Percentiles rank a stretch among this genome's conserved stretches.
These are phyloP conservation scores for Spinacia oleracea DNA, from an alignment of 179 eudicot genomes.

Conservation along the genomic window DNA sequence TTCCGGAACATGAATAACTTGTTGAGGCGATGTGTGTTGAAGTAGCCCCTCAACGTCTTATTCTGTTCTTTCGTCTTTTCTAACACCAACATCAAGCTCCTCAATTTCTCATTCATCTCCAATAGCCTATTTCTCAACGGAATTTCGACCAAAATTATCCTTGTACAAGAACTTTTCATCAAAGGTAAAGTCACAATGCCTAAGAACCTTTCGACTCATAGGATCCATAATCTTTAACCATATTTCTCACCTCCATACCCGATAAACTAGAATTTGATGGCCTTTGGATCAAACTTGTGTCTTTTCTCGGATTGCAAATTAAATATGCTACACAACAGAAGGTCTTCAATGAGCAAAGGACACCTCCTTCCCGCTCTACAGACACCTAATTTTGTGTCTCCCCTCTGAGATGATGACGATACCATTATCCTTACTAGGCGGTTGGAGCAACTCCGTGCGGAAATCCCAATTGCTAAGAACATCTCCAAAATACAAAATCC, in stretches of 20 bases:
- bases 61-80: no score
- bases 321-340: not conserved
- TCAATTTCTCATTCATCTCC: not conserved
- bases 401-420: no score
- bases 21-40: not conserved
- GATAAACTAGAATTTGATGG: slow-evolving; percentile 1
- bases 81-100: not conserved
- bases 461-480: no score
- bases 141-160: not conserved
- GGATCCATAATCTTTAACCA: slow-evolving; percentile 10
- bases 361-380: no score
- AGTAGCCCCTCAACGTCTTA: not conserved
- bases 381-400: no score
- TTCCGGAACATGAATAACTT: not conserved
- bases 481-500: no score
- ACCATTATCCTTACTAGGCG: no score
- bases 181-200: slow-evolving; percentile 1
- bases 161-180: not conserved
- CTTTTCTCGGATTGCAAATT: not conserved
- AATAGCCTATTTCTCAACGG: no score
- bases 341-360: no score
- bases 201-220: not conserved
- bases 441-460: no score
- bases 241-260: slow-evolving; percentile 4
- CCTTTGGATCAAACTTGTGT: not conserved